Evolutionary conservation across 805 yeast species (phyloP), one percentile per base, ranked within the genome.

Genomic region (Yamadazyma paraphyllophila): DNA sequence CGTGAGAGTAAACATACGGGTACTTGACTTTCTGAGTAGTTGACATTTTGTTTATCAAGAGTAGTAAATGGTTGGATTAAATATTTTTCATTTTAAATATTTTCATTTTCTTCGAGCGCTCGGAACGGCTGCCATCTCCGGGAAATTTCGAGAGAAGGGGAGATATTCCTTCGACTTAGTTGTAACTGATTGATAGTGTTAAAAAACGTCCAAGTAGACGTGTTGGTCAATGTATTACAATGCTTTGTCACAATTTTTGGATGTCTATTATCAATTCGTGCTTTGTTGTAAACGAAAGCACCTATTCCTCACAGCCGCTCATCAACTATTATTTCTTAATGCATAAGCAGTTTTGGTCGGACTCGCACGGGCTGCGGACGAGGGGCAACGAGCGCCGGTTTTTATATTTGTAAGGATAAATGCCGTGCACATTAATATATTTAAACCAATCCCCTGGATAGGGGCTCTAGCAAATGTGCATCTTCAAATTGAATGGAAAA

Each of bases 1-100:
- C n/a, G 25, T 15, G 15, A 12, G 9, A 36, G 6, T 20, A 6
- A 20, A 48, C 52, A 35, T 45, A 48, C 50, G 52, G 52, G 40
- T 49, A 49, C 36, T 49, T 46, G 9, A 46, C 47, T 43, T 49
- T 49, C 25, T 45, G 45, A 7, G 36, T 27, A 33, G n/a, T 41
- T 9, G 48, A 44, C 47, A 44, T 44, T 15, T 7, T 41, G 14
- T n/a, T 11, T 11, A 12, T 24, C 7, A 26, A 14, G 20, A 14
- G 5, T 15, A n/a, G 8, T 26, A 20, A 20, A 20, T 20, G 24
- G 17, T 34, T 14, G 25, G 33, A 27, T 14, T 32, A 32, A 40
- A 40, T 24, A 13, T 40, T 31, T 31, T 17, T 30, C 17, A n/a
- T 31, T 39, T 40, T 32, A 32, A 40, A 40, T 24, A 13, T 40